These are phyloP conservation scores for Meyerozyma athensensis DNA, from an alignment of 1,139 yeast species.

Conservation along the genomic window DNA sequence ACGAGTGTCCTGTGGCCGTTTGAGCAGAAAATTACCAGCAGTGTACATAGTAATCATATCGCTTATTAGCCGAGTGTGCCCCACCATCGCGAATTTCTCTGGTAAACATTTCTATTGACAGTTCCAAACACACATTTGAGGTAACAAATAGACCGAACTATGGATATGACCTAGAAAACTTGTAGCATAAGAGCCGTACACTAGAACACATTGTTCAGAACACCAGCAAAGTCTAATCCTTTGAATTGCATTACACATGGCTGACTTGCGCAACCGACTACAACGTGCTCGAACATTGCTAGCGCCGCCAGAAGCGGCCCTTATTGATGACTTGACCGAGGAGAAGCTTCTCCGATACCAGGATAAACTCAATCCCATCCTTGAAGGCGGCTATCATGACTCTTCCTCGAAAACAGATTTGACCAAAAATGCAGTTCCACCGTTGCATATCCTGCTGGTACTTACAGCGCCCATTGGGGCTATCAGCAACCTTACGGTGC, in stretches of 20 bases:
- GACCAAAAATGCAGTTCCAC: background rate
- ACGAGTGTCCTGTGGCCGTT: conserved; percentile 30
- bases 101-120: too few relatives aligned
- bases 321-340: conserved; percentile 2
- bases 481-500: conserved; percentile 25
- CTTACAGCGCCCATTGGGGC: conserved; percentile 26
- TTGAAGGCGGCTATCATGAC: conserved; percentile 7
- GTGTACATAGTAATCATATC: background rate
- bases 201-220: too few relatives aligned
- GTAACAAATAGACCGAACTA: too few relatives aligned
- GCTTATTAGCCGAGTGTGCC: background rate
- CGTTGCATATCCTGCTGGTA: background rate
- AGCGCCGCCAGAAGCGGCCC: conserved; percentile 2
- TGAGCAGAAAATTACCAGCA: background rate
- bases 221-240: too few relatives aligned
- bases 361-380: conserved; percentile 11
- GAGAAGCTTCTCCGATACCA: conserved; percentile 5
- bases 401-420: background rate
- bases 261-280: conserved; percentile 1
- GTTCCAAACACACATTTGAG: too few relatives aligned
- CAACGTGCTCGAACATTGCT: conserved; percentile 2
- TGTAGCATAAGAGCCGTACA: too few relatives aligned
- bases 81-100: background rate
- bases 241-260: background rate
- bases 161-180: too few relatives aligned